These are phyloP conservation scores for Ophiostoma novo-ulmi DNA, from an alignment of 2,329 filamentous ascomycete genomes.

Conservation along the genomic window DNA sequence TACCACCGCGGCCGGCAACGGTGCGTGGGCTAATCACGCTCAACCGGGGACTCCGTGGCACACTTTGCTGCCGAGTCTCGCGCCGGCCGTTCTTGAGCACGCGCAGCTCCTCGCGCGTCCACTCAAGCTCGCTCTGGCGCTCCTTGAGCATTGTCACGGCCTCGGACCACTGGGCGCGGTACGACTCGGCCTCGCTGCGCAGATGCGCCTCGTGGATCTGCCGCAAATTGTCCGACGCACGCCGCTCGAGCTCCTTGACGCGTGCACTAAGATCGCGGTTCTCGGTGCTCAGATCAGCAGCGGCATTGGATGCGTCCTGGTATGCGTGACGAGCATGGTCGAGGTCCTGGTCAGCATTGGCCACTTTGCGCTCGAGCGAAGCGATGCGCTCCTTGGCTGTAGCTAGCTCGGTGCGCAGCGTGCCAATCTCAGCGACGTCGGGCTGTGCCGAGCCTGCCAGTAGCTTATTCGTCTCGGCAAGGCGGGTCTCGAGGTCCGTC, in stretches of 20 bases:
- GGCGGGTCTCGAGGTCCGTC: conserved; percentile 35
- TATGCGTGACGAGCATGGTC: conserved; percentile 57
- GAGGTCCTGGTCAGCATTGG: conserved; percentile 41
- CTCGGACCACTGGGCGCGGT: conserved; percentile 39
- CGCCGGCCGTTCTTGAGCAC: conserved; percentile 46
- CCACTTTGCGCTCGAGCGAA: conserved; percentile 38
- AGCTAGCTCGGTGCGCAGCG: conserved; percentile 39
- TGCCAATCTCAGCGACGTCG: conserved; percentile 38
- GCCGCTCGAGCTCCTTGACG: conserved; percentile 39
- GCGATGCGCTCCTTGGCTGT: conserved; percentile 40
- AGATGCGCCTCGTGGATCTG: conserved; percentile 46
- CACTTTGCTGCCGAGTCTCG: conserved; percentile 53
- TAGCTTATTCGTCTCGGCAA: conserved; percentile 35
- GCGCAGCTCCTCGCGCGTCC: conserved; percentile 46
- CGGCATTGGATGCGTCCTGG: conserved; percentile 51
- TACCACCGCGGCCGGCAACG: conserved; percentile 31
- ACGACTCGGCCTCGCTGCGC: conserved; percentile 34
- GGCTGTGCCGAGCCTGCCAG: conserved; percentile 35
- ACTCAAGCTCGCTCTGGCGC: conserved; percentile 48
- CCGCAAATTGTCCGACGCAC: conserved; percentile 43
- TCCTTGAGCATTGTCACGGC: conserved; percentile 44
- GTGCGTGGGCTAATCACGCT: conserved; percentile 49
- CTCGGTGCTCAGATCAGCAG: conserved; percentile 42
- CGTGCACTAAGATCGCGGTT: conserved; percentile 43
- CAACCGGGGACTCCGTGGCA: conserved; percentile 53